Evolutionary conservation across 495 filamentous ascomycete species (phyloP).

Genomic region (Talaromyces wortmannii): DNA sequence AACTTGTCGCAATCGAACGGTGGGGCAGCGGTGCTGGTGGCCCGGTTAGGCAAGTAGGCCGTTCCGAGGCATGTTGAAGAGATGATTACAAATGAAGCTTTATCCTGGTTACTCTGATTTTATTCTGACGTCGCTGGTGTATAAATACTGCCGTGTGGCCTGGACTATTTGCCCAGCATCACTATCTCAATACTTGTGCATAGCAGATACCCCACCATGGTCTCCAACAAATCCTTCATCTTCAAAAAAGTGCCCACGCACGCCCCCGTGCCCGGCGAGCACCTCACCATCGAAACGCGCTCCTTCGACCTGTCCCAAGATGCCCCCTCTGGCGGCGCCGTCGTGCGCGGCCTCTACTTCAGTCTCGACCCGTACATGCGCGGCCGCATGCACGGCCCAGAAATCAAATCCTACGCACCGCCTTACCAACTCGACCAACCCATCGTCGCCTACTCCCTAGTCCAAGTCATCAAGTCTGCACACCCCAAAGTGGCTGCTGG

Average conservation of each 20-base stretch:
- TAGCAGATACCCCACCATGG: background rate
- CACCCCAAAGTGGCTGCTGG: constrained; percentile 47
- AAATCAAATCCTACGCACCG: constrained; percentile 55
- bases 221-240: constrained; percentile 71
- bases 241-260: constrained; percentile 67
- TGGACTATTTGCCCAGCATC: no score
- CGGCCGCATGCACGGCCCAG: constrained; percentile 49
- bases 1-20: no score
- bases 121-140: background rate
- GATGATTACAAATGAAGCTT: background rate
- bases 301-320: constrained; percentile 56
- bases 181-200: no score
- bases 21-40: no score
- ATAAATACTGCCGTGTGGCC: no score
- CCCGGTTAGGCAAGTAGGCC: background rate
- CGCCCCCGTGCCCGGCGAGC: constrained; percentile 64
- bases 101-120: background rate
- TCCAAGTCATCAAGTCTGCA: constrained; percentile 61
- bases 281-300: constrained; percentile 60
- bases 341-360: constrained; percentile 64
- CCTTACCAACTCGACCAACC: constrained; percentile 51
- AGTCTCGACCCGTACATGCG: constrained; percentile 90
- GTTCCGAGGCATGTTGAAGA: background rate
- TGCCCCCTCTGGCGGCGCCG: constrained; percentile 62
- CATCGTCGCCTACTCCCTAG: constrained; percentile 49